Percentiles rank a stretch among this genome's conserved stretches.
These are phyloP conservation scores for Rhodotorula babjevae DNA, from an alignment of 768 basidiomycete species.

Conservation along the genomic window DNA sequence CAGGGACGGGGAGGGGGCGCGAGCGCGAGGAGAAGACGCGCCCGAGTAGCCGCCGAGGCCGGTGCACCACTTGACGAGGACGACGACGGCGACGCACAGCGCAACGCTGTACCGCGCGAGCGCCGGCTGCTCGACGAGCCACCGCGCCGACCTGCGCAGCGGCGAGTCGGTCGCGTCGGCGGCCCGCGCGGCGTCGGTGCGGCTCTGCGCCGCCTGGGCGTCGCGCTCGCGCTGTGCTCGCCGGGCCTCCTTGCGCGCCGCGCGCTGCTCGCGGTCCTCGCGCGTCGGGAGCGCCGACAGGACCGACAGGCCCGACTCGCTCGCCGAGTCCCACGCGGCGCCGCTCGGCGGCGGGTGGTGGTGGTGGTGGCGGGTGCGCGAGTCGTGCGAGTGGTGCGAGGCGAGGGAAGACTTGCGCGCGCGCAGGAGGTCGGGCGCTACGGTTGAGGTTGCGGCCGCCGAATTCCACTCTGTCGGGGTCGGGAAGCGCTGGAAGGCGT, in stretches of 20 bases:
- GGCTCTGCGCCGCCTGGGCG: not conserved
- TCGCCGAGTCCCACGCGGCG: not conserved
- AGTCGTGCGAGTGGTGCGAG: not conserved
- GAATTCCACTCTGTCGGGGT: not conserved
- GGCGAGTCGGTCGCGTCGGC: conserved; percentile 24
- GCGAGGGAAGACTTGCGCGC: not conserved
- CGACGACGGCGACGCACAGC: conserved; percentile 10
- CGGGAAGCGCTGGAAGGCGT: conserved; percentile 4
- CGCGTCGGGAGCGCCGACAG: not conserved
- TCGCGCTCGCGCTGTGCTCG: not conserved
- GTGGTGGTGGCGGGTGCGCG: not conserved
- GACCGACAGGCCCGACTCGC: conserved; percentile 12
- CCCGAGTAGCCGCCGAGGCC: conserved; percentile 80
- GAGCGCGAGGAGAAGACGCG: conserved; percentile 42
- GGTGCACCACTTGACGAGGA: conserved; percentile 62
- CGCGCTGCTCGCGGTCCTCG: not conserved
- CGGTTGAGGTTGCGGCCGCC: not conserved
- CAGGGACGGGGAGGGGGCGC: not conserved
- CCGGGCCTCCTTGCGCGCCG: not conserved
- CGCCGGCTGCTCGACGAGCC: conserved; percentile 2
- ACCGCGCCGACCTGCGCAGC: not conserved
- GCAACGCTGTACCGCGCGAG: not conserved
- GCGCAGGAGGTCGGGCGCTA: not conserved
- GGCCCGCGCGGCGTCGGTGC: not conserved
- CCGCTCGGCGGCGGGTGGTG: too few relatives aligned